Conservation (phyloP, 2,329 filamentous ascomycete species). For the Blastomyces silverae region DNA sequence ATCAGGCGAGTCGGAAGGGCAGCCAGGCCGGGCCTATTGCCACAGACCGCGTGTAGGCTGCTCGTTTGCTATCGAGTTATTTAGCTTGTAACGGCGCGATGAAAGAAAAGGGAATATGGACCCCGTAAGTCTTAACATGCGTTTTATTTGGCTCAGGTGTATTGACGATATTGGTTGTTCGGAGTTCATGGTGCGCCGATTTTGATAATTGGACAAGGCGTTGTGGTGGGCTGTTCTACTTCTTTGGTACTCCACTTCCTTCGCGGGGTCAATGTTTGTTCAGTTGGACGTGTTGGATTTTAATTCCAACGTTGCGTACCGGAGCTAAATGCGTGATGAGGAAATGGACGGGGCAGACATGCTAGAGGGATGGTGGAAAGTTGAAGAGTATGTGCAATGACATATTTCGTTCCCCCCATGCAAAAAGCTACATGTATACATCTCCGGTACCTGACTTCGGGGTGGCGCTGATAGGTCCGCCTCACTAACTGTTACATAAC, state of each 20-base stretch:
- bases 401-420: not conserved
- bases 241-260: not conserved
- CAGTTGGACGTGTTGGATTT: slow-evolving; percentile 7
- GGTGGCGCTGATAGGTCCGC: not conserved
- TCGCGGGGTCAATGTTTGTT: not conserved
- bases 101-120: not conserved
- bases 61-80: not conserved
- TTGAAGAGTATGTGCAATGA: not conserved
- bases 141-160: not conserved
- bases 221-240: not conserved
- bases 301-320: slow-evolving; percentile 1
- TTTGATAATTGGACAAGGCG: not conserved
- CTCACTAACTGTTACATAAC: not conserved
- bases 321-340: slow-evolving; percentile 1
- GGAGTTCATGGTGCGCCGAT: no score
- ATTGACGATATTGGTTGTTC: not conserved
- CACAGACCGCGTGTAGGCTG: slow-evolving; percentile 9
- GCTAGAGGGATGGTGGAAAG: not conserved
- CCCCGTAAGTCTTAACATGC: not conserved
- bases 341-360: not conserved
- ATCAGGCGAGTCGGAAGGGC: slow-evolving; percentile 1
- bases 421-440: not conserved
- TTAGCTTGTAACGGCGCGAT: not conserved
- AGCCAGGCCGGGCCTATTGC: slow-evolving; percentile 7
- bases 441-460: not conserved